phyloP scores from a whole-genome alignment of 2,329 filamentous ascomycete genomes.

The Domatiomyces catenatus region DNA sequence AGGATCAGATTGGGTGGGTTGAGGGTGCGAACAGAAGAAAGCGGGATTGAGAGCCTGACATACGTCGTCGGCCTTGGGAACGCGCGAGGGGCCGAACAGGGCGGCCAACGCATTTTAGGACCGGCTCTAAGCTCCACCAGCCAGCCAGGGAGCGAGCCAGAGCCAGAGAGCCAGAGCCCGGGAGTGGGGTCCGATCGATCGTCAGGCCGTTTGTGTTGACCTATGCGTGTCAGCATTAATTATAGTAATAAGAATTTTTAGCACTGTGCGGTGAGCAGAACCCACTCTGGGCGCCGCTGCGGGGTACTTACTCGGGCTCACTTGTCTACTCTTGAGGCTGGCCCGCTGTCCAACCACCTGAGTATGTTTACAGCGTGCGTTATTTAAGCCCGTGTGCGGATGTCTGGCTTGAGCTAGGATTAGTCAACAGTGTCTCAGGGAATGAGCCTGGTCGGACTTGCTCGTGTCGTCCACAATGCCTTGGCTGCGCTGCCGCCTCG shows the following conservation, averaged over 20 bases:
- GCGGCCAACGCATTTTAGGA: background rate
- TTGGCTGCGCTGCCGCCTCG: slow-evolving; percentile 16
- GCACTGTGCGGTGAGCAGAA: background rate
- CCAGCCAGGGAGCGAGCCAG: too few species aligned
- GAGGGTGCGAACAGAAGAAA: background rate
- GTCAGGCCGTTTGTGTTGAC: background rate
- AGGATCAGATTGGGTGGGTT: background rate
- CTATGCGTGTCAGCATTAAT: background rate
- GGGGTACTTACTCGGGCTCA: background rate
- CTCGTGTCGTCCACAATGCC: slow-evolving; percentile 16
- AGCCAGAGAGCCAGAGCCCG: too few species aligned
- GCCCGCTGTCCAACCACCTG: too few species aligned
- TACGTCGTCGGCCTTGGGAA: background rate
- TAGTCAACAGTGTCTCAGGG: slow-evolving; percentile 5
- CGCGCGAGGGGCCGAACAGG: background rate
- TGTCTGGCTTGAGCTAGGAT: background rate
- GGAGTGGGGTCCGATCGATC: background rate
- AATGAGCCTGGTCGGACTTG: slow-evolving; percentile 14
- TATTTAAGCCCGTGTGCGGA: background rate
- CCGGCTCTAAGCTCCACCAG: background rate
- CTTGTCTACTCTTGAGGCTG: background rate
- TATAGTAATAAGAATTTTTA: background rate
- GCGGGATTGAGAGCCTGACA: background rate
- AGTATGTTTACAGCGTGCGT: too few species aligned
- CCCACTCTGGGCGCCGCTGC: background rate